These are phyloP conservation scores for Bacterosira constricta DNA, from an alignment of 108 stramenopile genomes.

Conservation along the genomic window DNA sequence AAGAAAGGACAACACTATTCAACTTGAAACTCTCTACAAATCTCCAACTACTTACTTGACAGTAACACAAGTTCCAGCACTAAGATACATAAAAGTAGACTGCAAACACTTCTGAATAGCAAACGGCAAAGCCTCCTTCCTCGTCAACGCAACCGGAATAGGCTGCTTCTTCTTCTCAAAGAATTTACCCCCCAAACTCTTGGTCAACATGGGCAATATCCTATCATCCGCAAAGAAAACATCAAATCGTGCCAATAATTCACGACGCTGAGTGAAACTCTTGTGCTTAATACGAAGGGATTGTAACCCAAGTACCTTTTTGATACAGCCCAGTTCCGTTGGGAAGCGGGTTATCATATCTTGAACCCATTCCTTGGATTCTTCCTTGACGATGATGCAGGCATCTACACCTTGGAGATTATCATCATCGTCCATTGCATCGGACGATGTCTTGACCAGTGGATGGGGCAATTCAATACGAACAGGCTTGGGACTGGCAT, in stretches of 20 bases:
- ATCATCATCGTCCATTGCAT: slow-evolving; percentile 6
- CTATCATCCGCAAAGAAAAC: slow-evolving; percentile 95
- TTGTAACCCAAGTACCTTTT: slow-evolving; percentile 81
- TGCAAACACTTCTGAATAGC: slow-evolving; percentile 61
- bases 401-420: slow-evolving; percentile 66
- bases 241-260: slow-evolving; percentile 73
- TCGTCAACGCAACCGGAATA: slow-evolving; percentile 74
- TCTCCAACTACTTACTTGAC: slow-evolving; percentile 58
- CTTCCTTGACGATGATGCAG: slow-evolving; percentile 95
- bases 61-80: slow-evolving; percentile 83
- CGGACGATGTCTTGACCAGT: slow-evolving; percentile 44
- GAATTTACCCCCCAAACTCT: slow-evolving; percentile 90
- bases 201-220: slow-evolving; percentile 93
- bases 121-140: slow-evolving; percentile 75
- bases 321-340: slow-evolving; percentile 76
- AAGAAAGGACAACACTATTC: too few relatives aligned
- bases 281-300: slow-evolving; percentile 87
- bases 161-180: slow-evolving; percentile 91
- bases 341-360: slow-evolving; percentile 76
- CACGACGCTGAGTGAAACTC: slow-evolving; percentile 75
- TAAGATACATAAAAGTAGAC: slow-evolving; percentile 78
- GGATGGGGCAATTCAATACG: slow-evolving; percentile 79
- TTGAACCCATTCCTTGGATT: slow-evolving; percentile 82
- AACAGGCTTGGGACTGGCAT: slow-evolving; percentile 63
- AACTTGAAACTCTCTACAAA: too few relatives aligned